Conservation (phyloP, 768 basidiomycete species). For the Paxillus ammoniavirescens region DNA sequence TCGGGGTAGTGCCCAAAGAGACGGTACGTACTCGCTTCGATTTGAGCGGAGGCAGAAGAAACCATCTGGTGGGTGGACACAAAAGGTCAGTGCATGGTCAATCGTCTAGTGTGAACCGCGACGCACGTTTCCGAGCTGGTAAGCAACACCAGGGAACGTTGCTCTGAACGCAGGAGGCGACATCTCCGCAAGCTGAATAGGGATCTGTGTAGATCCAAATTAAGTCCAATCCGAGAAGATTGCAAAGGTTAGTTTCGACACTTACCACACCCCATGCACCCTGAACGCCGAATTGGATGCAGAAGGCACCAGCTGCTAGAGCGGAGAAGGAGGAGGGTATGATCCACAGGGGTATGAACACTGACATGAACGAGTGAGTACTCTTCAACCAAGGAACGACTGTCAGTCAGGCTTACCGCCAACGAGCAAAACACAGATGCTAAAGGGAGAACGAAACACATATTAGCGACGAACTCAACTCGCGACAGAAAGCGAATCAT, state of each 20-base stretch:
- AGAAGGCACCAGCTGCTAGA: slow-evolving; percentile 84
- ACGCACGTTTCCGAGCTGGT: slow-evolving; percentile 72
- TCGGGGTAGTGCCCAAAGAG: background rate
- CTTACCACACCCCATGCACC: slow-evolving; percentile 87
- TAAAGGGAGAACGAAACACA: slow-evolving; percentile 7
- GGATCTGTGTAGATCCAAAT: slow-evolving; percentile 38
- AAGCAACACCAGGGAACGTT: slow-evolving; percentile 82
- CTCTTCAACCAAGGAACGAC: slow-evolving; percentile 43
- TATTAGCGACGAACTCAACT: background rate
- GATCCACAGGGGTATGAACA: slow-evolving; percentile 81
- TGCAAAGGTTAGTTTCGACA: slow-evolving; percentile 1
- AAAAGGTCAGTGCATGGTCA: background rate
- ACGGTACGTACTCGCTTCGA: slow-evolving; percentile 24
- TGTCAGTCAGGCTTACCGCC: slow-evolving; percentile 50
- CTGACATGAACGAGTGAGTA: slow-evolving; percentile 10
- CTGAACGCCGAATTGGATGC: slow-evolving; percentile 83
- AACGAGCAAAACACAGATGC: slow-evolving; percentile 18
- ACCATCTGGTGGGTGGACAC: slow-evolving; percentile 45
- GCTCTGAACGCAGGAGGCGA: slow-evolving; percentile 88
- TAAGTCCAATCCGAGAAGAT: background rate
- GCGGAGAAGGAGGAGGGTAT: slow-evolving; percentile 63
- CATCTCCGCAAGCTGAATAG: slow-evolving; percentile 80
- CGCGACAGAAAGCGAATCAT: background rate
- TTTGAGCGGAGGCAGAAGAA: slow-evolving; percentile 68
- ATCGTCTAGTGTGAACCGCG: background rate